Conservation (phyloP, 1,284 basidiomycete genomes). For the Leccinum subatratum region DNA sequence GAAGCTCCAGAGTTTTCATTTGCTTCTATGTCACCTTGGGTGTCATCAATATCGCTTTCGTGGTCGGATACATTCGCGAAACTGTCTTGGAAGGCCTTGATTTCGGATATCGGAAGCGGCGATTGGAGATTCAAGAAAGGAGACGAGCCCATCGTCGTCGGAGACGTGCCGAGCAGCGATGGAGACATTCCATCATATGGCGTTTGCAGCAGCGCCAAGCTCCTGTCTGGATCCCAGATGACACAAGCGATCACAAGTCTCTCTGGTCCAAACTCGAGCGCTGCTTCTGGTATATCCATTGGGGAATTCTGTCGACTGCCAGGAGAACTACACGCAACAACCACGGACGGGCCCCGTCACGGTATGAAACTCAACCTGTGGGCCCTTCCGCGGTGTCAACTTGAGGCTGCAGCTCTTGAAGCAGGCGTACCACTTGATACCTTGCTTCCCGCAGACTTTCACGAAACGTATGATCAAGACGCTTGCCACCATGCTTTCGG, state of each 20-base stretch:
- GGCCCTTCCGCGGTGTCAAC: constrained; percentile 46
- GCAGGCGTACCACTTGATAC: constrained; percentile 54
- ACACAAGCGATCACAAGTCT: constrained; percentile 5
- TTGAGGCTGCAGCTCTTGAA: constrained; percentile 59
- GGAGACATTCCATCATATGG: constrained; percentile 57
- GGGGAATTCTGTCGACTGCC: constrained; percentile 7
- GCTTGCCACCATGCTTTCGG: not conserved
- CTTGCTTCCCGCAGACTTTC: constrained; percentile 42
- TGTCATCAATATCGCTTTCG: constrained; percentile 60
- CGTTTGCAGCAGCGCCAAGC: constrained; percentile 45
- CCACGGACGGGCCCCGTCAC: constrained; percentile 30
- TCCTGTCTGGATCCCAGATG: constrained; percentile 47
- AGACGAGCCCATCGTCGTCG: constrained; percentile 37
- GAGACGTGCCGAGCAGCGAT: constrained; percentile 44
- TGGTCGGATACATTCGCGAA: constrained; percentile 64
- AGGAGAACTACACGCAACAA: constrained; percentile 17
- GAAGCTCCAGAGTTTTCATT: constrained; percentile 51
- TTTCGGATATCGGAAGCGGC: constrained; percentile 53
- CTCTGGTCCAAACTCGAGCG: constrained; percentile 16
- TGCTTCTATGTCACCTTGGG: constrained; percentile 57
- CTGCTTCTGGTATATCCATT: constrained; percentile 7
- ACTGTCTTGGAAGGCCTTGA: constrained; percentile 68
- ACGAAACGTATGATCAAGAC: constrained; percentile 17
- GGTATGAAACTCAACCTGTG: constrained; percentile 58
- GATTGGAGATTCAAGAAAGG: constrained; percentile 38